These are phyloP conservation scores for Botrytis paeoniae DNA, from an alignment of 2,329 filamentous ascomycete species.

Conservation along the genomic window DNA sequence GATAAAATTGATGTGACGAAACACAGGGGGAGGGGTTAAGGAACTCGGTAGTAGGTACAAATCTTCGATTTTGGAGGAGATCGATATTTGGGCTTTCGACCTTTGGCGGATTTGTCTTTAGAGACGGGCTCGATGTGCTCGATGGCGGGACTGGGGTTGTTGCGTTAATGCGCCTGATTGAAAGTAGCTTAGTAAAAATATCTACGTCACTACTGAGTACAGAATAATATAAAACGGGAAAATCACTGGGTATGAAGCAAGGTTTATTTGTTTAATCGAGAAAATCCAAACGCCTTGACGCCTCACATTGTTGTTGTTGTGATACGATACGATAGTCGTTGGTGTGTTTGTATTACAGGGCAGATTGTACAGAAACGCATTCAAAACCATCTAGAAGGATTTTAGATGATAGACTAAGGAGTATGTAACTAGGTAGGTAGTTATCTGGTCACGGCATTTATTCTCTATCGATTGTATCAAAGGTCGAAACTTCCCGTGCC, in stretches of 20 bases:
- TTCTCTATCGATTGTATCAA: background rate
- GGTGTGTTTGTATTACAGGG: background rate
- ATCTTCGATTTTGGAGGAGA: constrained; percentile 8
- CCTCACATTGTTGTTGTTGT: background rate
- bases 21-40: background rate
- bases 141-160: background rate
- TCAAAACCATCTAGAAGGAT: background rate
- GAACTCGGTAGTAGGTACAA: background rate
- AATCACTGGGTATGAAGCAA: background rate
- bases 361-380: background rate
- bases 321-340: background rate
- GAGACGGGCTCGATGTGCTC: background rate
- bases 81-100: constrained; percentile 5
- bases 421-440: no score
- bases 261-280: background rate
- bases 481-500: background rate
- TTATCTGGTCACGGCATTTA: background rate
- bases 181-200: background rate
- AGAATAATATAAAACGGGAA: background rate
- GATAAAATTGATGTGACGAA: background rate
- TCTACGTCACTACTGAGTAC: constrained; percentile 5
- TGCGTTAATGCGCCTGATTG: constrained; percentile 4
- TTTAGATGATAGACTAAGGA: background rate
- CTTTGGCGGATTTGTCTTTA: background rate
- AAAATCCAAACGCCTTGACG: background rate